Evolutionary conservation across 768 basidiomycete genomes (phyloP), one percentile per base, ranked within the genome.

Genomic region (Polyporus arcularius): DNA sequence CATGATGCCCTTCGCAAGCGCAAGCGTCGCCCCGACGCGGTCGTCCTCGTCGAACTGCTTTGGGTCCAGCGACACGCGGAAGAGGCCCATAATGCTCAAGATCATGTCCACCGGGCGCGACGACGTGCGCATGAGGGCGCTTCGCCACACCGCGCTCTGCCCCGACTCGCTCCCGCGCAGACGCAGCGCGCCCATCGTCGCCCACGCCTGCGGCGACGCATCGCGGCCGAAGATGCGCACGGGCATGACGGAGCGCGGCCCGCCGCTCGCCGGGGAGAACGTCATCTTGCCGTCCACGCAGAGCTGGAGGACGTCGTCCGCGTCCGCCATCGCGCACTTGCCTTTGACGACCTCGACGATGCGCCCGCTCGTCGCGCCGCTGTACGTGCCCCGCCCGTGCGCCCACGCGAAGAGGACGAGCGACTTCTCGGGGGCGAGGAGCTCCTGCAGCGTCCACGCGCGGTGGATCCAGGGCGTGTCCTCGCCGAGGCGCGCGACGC

Each of bases 371-470:
- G 48, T 51, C 16, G 43, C 52, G n/a, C 53, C 57, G 53, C 39
- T 39, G 47, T 42, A 58, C 31, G 39, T 41, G 6, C 55, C 58
- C 2, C 46, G 9, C 4, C 60, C 60, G 15, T 39, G 21, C 15
- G 18, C 42, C 60, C 64, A 61, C 35, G 14, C 52, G 60, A 58
- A 61, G 40, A 65, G 52, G 35, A 62, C 57, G 31, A 48, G 42
- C 6, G 53, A 52, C 35, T 46, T 46, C 28, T 53, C 46, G 14
- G 64, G 64, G 31, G 64, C 64, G 18, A 65, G 47, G 0, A 48
- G 43, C 48, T 65, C 67, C 57, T 69, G 68, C 26, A 63, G 57
- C 26, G 68, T 69, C 68, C 68, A 69, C 6, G 39, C 60, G 45
- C 68, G 66, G 26, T 53, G 50, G 4, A 60, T 62, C 68, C 68